Conservation (phyloP, 2,329 filamentous ascomycete species). For the Neonectria neomacrospora region DNA sequence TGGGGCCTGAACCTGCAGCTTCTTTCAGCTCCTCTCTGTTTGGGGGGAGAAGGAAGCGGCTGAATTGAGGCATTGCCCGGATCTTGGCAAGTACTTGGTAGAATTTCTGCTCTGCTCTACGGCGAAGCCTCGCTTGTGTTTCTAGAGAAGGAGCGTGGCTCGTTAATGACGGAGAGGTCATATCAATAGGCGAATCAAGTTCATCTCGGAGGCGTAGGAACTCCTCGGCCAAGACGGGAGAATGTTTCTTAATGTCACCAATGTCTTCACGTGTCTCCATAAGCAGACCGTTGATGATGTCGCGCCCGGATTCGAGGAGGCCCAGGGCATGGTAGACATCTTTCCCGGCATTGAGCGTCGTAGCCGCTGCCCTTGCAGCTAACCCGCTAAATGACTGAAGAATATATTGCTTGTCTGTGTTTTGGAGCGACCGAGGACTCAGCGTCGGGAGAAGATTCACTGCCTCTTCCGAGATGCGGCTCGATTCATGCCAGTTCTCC, state of each 20-base stretch:
- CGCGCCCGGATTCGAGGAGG: conserved; percentile 11
- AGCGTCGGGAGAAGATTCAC: not conserved
- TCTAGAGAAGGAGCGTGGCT: no score
- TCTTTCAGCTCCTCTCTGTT: conserved; percentile 7
- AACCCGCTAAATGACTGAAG: not conserved
- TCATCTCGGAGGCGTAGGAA: not conserved
- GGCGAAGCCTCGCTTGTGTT: not conserved
- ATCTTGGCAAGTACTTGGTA: not conserved
- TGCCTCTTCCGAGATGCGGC: not conserved
- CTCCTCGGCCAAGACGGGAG: not conserved
- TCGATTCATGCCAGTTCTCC: not conserved
- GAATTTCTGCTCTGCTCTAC: not conserved
- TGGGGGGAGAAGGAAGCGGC: not conserved
- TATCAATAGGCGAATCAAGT: not conserved
- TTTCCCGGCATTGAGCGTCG: not conserved
- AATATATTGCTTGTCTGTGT: conserved; percentile 8
- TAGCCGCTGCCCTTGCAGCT: not conserved
- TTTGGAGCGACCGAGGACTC: not conserved
- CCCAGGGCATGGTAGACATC: not conserved
- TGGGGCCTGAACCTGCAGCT: conserved; percentile 1
- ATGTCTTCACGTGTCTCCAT: conserved; percentile 9
- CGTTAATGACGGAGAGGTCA: no score
- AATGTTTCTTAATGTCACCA: not conserved
- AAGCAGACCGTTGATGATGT: conserved; percentile 1
- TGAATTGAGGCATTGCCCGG: not conserved